These are phyloP conservation scores for Venturia aucupariae DNA, from an alignment of 2,329 filamentous ascomycete species.

Conservation along the genomic window DNA sequence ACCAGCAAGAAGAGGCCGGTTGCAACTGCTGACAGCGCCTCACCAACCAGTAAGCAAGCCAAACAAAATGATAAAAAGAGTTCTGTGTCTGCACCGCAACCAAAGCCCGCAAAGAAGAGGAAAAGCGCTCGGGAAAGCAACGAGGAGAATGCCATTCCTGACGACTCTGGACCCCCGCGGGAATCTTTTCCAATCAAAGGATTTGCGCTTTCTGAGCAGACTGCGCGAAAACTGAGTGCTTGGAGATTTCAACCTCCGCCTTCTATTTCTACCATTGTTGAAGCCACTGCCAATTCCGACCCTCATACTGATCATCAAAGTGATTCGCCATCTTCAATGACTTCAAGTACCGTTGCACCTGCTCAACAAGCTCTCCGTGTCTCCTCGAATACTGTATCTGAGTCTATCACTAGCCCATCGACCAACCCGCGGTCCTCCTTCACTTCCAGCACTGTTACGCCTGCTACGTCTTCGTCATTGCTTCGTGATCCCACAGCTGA, in stretches of 20 bases:
- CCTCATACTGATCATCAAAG: not conserved
- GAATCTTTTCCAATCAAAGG: not conserved
- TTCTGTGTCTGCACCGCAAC: not conserved
- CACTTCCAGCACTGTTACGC: not conserved
- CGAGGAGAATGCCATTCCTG: not conserved
- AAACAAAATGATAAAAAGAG: not conserved
- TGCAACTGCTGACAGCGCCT: not conserved
- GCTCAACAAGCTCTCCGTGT: not conserved
- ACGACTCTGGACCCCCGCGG: not conserved
- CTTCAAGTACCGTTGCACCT: not conserved
- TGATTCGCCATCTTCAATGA: not conserved
- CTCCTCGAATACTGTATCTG: not conserved
- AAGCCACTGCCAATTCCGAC: not conserved
- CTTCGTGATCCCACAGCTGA: not conserved
- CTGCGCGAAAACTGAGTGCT: conserved; percentile 2
- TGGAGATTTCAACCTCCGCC: not conserved
- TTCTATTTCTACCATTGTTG: not conserved
- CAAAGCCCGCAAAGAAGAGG: conserved; percentile 10
- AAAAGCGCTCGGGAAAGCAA: not conserved
- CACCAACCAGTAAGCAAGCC: not conserved
- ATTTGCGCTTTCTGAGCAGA: not conserved
- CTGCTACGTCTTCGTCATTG: not conserved
- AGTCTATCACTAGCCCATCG: not conserved
- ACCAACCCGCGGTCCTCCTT: not conserved
- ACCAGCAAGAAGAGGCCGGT: not conserved